These are phyloP conservation scores for Diaporthe nobilis DNA, from an alignment of 2,329 filamentous ascomycete species.

Conservation along the genomic window DNA sequence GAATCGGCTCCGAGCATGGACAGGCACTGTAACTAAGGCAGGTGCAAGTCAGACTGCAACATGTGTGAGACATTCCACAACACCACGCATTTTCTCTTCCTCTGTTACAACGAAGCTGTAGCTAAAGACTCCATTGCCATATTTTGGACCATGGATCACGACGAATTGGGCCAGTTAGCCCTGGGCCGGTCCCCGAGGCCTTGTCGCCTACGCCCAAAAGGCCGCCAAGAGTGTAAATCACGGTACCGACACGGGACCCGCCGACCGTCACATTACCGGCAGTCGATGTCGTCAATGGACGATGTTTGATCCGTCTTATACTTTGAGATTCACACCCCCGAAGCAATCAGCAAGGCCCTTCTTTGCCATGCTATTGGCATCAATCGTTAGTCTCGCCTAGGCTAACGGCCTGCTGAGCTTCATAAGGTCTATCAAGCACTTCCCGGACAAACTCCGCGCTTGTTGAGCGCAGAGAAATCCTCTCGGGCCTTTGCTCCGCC, in stretches of 20 bases:
- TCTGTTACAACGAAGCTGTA: neutral
- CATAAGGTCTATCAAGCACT: neutral
- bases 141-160: neutral
- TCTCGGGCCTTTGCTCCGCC: neutral
- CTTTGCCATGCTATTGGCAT: neutral
- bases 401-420: no score
- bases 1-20: constrained; percentile 21
- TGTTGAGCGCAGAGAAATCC: neutral
- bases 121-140: neutral
- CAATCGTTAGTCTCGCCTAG: neutral
- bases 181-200: neutral
- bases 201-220: no score
- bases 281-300: constrained; percentile 17
- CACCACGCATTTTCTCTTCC: neutral
- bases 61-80: neutral
- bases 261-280: neutral
- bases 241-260: constrained; percentile 8
- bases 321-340: neutral
- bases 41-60: neutral
- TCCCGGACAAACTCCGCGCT: neutral
- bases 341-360: no score
- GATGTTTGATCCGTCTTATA: neutral
- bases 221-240: neutral
- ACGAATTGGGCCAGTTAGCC: neutral
- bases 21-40: neutral